These are phyloP conservation scores for Aspergillus ostianus DNA, from an alignment of 495 filamentous ascomycete species.

Conservation along the genomic window DNA sequence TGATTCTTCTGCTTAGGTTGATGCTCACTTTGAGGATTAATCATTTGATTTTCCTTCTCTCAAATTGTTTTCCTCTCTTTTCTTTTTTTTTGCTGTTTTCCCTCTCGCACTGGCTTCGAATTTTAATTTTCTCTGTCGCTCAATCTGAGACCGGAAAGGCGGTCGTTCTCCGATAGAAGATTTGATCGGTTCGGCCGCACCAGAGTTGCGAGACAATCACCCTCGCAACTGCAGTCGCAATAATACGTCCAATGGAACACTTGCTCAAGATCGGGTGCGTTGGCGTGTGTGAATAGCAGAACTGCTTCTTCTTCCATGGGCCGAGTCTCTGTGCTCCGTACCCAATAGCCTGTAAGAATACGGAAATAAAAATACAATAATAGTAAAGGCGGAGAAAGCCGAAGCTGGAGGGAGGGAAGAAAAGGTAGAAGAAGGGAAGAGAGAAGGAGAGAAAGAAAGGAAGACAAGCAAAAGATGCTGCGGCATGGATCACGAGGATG, in stretches of 20 bases:
- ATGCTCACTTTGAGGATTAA: neutral
- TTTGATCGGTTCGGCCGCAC: neutral
- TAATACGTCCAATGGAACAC: neutral
- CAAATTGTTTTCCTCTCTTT: neutral
- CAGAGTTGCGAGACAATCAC: neutral
- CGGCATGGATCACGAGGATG: conserved; percentile 5
- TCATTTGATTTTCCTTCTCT: neutral
- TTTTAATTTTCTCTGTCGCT: neutral
- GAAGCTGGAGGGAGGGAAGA: conserved; percentile 1
- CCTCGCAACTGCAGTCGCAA: neutral
- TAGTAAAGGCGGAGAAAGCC: conserved; percentile 4
- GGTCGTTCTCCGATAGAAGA: conserved; percentile 19
- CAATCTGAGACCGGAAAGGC: conserved; percentile 27
- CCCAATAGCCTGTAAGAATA: neutral
- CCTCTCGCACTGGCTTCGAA: conserved; percentile 1
- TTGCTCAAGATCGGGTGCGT: neutral
- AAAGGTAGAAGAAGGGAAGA: neutral
- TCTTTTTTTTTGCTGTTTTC: conserved; percentile 4
- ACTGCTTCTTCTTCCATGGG: neutral
- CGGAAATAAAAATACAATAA: neutral
- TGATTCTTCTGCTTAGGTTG: neutral
- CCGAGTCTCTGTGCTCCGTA: neutral
- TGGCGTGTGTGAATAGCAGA: neutral
- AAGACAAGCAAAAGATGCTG: conserved; percentile 2
- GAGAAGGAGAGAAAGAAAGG: conserved; percentile 3